Conservation (phyloP, 2,329 filamentous ascomycete genomes). For the Apiospora malaysiana region DNA sequence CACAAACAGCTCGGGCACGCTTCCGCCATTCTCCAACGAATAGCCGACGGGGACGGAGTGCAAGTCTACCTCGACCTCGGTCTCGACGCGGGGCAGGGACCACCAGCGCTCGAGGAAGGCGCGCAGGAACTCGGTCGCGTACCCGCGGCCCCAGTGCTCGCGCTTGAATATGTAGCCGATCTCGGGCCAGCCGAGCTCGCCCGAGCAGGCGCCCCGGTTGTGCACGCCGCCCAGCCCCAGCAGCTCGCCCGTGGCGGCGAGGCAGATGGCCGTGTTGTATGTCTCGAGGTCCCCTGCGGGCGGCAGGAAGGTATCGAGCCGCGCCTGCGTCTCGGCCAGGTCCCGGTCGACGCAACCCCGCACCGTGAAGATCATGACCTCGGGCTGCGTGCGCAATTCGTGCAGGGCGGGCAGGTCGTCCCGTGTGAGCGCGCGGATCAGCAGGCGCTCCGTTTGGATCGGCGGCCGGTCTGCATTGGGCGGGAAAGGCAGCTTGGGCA, state of each 20-base stretch:
- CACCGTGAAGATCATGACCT: constrained; percentile 67
- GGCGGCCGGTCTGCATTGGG: constrained; percentile 44
- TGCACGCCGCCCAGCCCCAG: constrained; percentile 57
- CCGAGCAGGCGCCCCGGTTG: constrained; percentile 28
- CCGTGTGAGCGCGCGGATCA: constrained; percentile 56
- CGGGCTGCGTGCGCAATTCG: constrained; percentile 59
- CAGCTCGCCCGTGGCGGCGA: constrained; percentile 53
- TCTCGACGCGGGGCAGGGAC: constrained; percentile 52
- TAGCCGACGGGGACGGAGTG: constrained; percentile 38
- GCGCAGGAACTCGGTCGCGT: constrained; percentile 61
- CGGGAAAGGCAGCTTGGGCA: constrained; percentile 51
- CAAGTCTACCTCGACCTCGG: constrained; percentile 50
- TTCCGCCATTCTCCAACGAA: constrained; percentile 29
- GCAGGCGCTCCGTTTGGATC: constrained; percentile 58
- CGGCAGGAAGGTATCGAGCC: constrained; percentile 49
- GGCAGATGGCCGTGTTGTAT: constrained; percentile 63
- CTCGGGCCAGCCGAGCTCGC: constrained; percentile 59
- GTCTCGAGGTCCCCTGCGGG: constrained; percentile 52
- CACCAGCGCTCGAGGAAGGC: constrained; percentile 55
- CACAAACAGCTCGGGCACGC: constrained; percentile 48
- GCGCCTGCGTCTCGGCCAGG: constrained; percentile 48
- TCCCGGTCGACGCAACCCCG: constrained; percentile 49
- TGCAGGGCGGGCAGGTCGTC: constrained; percentile 58
- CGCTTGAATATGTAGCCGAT: constrained; percentile 63
- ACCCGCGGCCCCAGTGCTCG: constrained; percentile 61